These are phyloP conservation scores for Acephala macrosclerotiorum DNA, from an alignment of 2,329 filamentous ascomycete genomes.

Conservation along the genomic window DNA sequence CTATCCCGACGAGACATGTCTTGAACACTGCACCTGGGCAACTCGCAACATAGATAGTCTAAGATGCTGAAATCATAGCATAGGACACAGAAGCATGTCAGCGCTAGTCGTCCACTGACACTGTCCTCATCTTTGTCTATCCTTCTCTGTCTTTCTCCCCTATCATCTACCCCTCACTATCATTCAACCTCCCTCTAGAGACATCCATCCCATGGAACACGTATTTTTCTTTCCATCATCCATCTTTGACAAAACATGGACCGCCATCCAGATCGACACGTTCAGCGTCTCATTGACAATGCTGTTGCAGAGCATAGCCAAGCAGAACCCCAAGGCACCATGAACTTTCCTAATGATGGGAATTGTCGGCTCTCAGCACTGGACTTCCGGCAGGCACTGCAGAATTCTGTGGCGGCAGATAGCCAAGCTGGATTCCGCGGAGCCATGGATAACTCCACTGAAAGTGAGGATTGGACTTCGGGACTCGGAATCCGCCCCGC, in stretches of 20 bases:
- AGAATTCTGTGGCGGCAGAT: constrained; percentile 12
- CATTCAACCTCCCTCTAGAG: not conserved
- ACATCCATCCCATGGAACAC: not conserved
- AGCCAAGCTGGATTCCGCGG: constrained; percentile 14
- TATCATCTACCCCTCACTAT: not conserved
- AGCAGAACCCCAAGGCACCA: constrained; percentile 10
- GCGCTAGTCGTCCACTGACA: not conserved
- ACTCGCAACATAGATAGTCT: not conserved
- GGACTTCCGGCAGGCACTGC: constrained; percentile 18
- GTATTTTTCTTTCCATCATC: not conserved
- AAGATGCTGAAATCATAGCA: not conserved
- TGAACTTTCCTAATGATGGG: constrained; percentile 14
- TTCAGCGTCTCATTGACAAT: constrained; percentile 38
- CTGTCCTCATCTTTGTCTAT: not conserved
- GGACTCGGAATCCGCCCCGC: constrained; percentile 20
- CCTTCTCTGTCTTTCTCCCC: not conserved
- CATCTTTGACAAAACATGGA: constrained; percentile 27
- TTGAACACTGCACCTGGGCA: not conserved
- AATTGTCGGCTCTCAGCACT: constrained; percentile 18
- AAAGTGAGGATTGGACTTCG: constrained; percentile 14
- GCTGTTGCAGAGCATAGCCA: constrained; percentile 19
- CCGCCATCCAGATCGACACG: constrained; percentile 29
- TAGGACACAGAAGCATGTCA: not conserved
- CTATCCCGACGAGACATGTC: not conserved
- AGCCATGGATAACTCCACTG: constrained; percentile 18